These are phyloP conservation scores for Metarhizium anisopliae DNA, from an alignment of 2,329 filamentous ascomycete species.

Conservation along the genomic window DNA sequence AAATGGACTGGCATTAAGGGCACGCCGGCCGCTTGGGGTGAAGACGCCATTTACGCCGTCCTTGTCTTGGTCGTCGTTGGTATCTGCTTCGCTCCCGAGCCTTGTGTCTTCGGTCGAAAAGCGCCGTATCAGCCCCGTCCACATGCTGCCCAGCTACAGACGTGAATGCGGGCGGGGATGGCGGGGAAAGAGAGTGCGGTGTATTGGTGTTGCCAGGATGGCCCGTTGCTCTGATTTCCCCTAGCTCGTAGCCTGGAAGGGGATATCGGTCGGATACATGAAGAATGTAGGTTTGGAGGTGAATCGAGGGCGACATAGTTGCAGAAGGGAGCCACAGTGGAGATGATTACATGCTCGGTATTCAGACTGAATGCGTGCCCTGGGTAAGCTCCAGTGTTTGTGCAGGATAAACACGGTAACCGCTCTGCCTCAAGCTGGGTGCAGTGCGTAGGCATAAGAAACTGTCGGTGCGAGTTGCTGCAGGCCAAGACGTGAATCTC, in stretches of 20 bases:
- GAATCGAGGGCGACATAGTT: background rate
- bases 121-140: conserved; percentile 58
- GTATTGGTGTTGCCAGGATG: background rate
- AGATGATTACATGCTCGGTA: background rate
- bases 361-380: no score
- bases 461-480: no score
- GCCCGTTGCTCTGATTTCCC: background rate
- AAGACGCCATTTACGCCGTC: conserved; percentile 52
- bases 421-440: no score
- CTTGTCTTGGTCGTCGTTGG: conserved; percentile 14
- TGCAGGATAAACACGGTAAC: no score
- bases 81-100: conserved; percentile 19
- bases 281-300: background rate
- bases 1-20: conserved; percentile 54
- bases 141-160: conserved; percentile 29
- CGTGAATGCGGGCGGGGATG: background rate
- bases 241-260: background rate
- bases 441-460: no score
- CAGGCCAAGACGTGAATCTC: no score
- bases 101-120: conserved; percentile 43
- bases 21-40: conserved; percentile 40
- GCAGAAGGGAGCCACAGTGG: background rate
- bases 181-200: background rate
- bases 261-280: background rate
- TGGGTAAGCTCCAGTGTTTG: no score